Conservation (phyloP, 768 basidiomycete genomes). For the Phylloporus scabripes region DNA sequence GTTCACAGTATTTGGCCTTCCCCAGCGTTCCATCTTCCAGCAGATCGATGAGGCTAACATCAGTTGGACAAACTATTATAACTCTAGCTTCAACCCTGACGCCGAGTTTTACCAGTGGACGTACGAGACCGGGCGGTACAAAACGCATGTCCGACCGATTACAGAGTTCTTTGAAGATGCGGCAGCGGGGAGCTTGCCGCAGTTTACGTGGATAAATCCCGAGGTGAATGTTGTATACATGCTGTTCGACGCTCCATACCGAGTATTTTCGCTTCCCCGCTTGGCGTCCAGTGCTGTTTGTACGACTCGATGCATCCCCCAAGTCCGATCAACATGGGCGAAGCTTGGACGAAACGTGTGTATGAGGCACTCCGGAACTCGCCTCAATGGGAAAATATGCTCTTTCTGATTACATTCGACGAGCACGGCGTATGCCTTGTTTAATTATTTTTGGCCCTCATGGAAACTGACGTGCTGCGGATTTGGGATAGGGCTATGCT, state of each 20-base stretch:
- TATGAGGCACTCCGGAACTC: slow-evolving; percentile 23
- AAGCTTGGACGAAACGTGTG: slow-evolving; percentile 19
- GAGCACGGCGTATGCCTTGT: slow-evolving; percentile 19
- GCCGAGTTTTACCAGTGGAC: slow-evolving; percentile 23
- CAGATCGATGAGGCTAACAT: slow-evolving; percentile 24
- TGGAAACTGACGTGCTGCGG: not conserved
- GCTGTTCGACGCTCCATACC: too few species aligned
- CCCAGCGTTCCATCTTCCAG: slow-evolving; percentile 26
- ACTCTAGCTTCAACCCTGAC: slow-evolving; percentile 25
- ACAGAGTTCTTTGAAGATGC: slow-evolving; percentile 18
- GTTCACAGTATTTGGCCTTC: slow-evolving; percentile 17
- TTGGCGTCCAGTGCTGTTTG: slow-evolving; percentile 13
- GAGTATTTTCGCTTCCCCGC: not conserved
- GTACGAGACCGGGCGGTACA: slow-evolving; percentile 8
- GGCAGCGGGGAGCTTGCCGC: slow-evolving; percentile 19
- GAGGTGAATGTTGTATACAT: slow-evolving; percentile 10
- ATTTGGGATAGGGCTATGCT: slow-evolving; percentile 16
- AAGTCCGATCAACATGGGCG: slow-evolving; percentile 23
- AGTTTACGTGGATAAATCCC: slow-evolving; percentile 25
- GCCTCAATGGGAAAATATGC: slow-evolving; percentile 18
- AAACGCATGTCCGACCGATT: slow-evolving; percentile 17
- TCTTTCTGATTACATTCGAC: slow-evolving; percentile 25
- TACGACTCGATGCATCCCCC: slow-evolving; percentile 27
- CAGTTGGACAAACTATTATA: slow-evolving; percentile 24
- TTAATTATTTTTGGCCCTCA: not conserved